These are phyloP conservation scores for Fusarium sp. DNA, from an alignment of 2,329 filamentous ascomycete species.

Conservation along the genomic window DNA sequence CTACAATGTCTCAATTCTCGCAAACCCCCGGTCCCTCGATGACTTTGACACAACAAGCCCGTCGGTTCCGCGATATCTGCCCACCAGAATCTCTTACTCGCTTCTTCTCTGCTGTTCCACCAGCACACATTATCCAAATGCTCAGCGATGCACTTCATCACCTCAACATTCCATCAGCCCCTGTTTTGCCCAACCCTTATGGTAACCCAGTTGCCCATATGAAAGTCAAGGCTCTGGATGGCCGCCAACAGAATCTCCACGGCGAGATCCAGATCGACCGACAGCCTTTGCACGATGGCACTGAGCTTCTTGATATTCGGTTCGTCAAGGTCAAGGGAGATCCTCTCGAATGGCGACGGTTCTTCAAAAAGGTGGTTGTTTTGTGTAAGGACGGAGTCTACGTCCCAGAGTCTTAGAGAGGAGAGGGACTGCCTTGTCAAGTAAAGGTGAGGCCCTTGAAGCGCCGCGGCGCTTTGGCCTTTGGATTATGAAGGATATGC, in stretches of 20 bases:
- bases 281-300: constrained; percentile 65
- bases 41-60: constrained; percentile 88
- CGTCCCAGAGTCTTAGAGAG: constrained; percentile 56
- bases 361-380: constrained; percentile 96
- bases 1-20: constrained; percentile 87
- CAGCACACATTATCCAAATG: constrained; percentile 80
- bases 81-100: constrained; percentile 88
- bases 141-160: constrained; percentile 85
- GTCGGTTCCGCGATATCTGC: constrained; percentile 89
- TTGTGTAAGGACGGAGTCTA: constrained; percentile 88
- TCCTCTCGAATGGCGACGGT: constrained; percentile 93
- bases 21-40: constrained; percentile 81
- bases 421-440: constrained; percentile 34
- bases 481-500: constrained; percentile 11
- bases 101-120: constrained; percentile 87
- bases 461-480: not conserved
- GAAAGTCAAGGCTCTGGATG: constrained; percentile 79
- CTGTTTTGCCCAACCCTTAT: constrained; percentile 59
- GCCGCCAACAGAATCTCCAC: constrained; percentile 76
- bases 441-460: constrained; percentile 1
- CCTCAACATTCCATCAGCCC: constrained; percentile 80
- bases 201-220: constrained; percentile 71
- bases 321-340: constrained; percentile 97
- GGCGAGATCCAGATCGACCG: constrained; percentile 81
- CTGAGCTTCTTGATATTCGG: constrained; percentile 81